phyloP scores from a whole-genome alignment of 2,329 filamentous ascomycete genomes.

The Daldinia sp. region DNA sequence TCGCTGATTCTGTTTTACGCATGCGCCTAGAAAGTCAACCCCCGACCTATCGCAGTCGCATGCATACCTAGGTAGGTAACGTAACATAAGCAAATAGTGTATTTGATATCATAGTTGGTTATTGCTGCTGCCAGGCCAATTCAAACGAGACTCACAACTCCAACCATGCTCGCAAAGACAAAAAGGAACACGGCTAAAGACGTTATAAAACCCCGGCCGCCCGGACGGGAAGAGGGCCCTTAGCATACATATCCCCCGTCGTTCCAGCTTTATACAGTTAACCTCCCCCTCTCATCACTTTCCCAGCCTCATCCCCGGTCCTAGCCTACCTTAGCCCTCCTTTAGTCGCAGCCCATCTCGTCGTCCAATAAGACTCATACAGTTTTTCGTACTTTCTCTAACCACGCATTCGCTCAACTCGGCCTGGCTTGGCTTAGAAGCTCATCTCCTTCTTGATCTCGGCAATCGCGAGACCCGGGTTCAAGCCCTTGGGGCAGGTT shows the following conservation, averaged over 20 bases:
- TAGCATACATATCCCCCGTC: slow-evolving; percentile 42
- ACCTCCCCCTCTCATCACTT: slow-evolving; percentile 4
- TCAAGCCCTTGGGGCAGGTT: slow-evolving; percentile 98
- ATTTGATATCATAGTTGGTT: slow-evolving; percentile 31
- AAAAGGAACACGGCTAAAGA: slow-evolving; percentile 44
- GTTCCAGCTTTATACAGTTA: slow-evolving; percentile 32
- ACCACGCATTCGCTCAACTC: background rate
- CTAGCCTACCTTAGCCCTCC: background rate
- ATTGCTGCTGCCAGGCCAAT: slow-evolving; percentile 17
- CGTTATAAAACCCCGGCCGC: slow-evolving; percentile 38
- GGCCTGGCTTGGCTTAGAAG: slow-evolving; percentile 53
- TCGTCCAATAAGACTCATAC: background rate
- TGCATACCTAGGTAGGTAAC: too few species aligned
- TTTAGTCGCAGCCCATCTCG: background rate
- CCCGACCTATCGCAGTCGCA: background rate
- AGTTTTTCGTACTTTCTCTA: background rate
- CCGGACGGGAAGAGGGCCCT: slow-evolving; percentile 26
- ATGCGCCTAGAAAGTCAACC: background rate
- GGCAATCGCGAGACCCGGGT: slow-evolving; percentile 93
- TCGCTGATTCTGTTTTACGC: background rate
- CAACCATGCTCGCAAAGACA: slow-evolving; percentile 45
- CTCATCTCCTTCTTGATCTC: slow-evolving; percentile 99
- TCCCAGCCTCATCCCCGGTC: background rate
- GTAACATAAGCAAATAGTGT: slow-evolving; percentile 20
- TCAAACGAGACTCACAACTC: slow-evolving; percentile 40